phyloP scores from a whole-genome alignment of 352 stramenopile genomes.

The Thalassiosira livingstoniorum region DNA sequence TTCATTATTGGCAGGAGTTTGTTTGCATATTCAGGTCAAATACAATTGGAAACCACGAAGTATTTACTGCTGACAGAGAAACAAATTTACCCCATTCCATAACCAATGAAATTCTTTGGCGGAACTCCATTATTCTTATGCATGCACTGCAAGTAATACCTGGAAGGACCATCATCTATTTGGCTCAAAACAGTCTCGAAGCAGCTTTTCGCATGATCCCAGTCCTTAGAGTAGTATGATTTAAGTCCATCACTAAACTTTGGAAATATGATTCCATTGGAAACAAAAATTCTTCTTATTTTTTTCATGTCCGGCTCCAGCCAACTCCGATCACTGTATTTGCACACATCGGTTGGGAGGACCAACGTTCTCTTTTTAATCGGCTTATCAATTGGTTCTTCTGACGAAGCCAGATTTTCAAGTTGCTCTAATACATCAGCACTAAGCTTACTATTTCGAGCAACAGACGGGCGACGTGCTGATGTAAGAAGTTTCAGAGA shows the following conservation, averaged over 20 bases:
- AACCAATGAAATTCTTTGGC: slow-evolving; percentile 68
- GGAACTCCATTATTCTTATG: slow-evolving; percentile 65
- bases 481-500: too few relatives aligned
- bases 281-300: slow-evolving; percentile 71
- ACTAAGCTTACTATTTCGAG: too few relatives aligned
- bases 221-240: slow-evolving; percentile 75
- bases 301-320: slow-evolving; percentile 69
- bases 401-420: too few relatives aligned
- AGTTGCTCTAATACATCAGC: too few relatives aligned
- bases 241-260: slow-evolving; percentile 77
- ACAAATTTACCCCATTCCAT: slow-evolving; percentile 27
- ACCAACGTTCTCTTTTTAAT: slow-evolving; percentile 45
- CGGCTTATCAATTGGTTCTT: slow-evolving; percentile 34
- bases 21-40: too few relatives aligned
- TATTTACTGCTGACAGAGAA: too few relatives aligned
- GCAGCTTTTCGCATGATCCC: slow-evolving; percentile 63
- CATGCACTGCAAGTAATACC: slow-evolving; percentile 78
- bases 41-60: too few relatives aligned
- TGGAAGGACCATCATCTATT: slow-evolving; percentile 77
- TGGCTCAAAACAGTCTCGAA: slow-evolving; percentile 71
- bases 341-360: slow-evolving; percentile 64
- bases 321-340: slow-evolving; percentile 76
- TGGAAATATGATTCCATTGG: slow-evolving; percentile 72
- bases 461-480: too few relatives aligned
- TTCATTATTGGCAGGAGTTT: too few relatives aligned